Conservation (phyloP, 805 yeast genomes). For the Barnettozyma sucrosica region DNA sequence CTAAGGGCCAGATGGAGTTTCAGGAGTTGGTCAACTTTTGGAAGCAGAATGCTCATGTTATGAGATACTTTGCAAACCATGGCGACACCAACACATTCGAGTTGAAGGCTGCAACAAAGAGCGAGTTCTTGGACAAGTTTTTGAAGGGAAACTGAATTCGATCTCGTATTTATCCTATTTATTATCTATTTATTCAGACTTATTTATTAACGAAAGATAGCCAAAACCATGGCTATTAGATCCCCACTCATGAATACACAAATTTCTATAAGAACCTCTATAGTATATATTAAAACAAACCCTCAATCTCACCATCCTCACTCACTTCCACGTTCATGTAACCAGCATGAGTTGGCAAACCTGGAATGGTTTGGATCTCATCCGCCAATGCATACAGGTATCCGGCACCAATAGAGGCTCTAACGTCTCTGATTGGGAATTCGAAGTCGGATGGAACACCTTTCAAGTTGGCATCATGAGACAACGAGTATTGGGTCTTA, state of each 20-base stretch:
- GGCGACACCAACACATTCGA: constrained; percentile 39
- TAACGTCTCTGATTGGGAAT: constrained; percentile 76
- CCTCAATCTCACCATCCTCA: constrained; percentile 80
- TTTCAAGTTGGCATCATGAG: constrained; percentile 76
- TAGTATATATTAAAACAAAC: constrained; percentile 45
- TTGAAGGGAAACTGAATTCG: constrained; percentile 42
- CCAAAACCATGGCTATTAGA: not conserved
- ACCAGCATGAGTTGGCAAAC: constrained; percentile 80
- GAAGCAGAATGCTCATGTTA: constrained; percentile 83
- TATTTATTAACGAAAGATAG: not conserved
- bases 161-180: constrained; percentile 6
- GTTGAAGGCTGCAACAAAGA: constrained; percentile 34
- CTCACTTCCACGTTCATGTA: constrained; percentile 82
- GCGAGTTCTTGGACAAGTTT: constrained; percentile 68
- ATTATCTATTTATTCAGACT: constrained; percentile 8
- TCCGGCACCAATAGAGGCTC: constrained; percentile 79
- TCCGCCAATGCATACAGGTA: constrained; percentile 82
- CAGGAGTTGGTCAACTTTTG: constrained; percentile 85
- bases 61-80: constrained; percentile 73
- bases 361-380: constrained; percentile 82
- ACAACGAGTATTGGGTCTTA: constrained; percentile 78
- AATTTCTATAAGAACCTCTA: not conserved
- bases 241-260: not conserved
- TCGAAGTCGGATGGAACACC: constrained; percentile 79
- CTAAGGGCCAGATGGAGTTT: constrained; percentile 87